These are phyloP conservation scores for Penicillium cosmopolitanum DNA, from an alignment of 495 filamentous ascomycete species.

Conservation along the genomic window DNA sequence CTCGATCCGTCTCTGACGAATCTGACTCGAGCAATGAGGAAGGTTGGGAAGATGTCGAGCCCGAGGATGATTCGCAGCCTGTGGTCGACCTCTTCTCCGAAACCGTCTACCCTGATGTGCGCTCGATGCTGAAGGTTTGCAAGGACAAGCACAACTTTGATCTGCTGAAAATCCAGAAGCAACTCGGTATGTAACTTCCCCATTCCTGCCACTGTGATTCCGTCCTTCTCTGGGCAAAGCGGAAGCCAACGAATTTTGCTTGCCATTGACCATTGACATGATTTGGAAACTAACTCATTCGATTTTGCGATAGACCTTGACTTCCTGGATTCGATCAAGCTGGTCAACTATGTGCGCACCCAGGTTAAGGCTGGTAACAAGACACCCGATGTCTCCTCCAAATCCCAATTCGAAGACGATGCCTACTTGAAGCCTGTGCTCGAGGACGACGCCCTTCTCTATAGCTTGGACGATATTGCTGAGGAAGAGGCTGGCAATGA, in stretches of 20 bases:
- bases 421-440: conserved; percentile 78
- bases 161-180: conserved; percentile 64
- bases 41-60: conserved; percentile 82
- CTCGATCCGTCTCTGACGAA: conserved; percentile 44
- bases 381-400: conserved; percentile 58
- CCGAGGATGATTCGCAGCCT: conserved; percentile 64
- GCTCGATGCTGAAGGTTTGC: conserved; percentile 72
- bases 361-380: conserved; percentile 55
- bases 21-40: conserved; percentile 62
- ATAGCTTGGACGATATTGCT: conserved; percentile 77
- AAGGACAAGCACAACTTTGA: conserved; percentile 75
- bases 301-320: conserved; percentile 60
- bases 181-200: conserved; percentile 59
- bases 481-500: conserved; percentile 36
- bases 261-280: no score
- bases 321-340: conserved; percentile 79
- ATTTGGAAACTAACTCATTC: neutral
- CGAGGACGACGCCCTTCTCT: conserved; percentile 87
- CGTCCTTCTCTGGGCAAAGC: no score
- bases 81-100: conserved; percentile 75
- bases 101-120: conserved; percentile 64
- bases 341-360: conserved; percentile 80
- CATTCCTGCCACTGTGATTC: no score
- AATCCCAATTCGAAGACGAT: conserved; percentile 69
- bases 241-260: neutral